A percentile compares a stretch with the other conserved stretches of the same genome.
Conservation (phyloP, 371 early-diverging fungal species). For the Fennellomyces sp. region DNA sequence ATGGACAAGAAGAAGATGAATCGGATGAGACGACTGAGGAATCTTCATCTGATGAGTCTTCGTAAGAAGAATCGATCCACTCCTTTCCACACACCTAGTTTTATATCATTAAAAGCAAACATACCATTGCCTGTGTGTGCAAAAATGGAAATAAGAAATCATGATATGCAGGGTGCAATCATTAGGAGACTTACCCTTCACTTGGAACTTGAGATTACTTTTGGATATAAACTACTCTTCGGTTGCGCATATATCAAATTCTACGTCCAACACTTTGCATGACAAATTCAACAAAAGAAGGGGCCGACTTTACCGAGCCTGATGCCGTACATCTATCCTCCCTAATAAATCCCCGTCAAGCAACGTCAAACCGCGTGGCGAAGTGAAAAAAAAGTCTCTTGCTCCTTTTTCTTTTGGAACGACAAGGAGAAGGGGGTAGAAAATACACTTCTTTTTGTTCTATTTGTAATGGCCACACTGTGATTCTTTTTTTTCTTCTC, state of each 20-base stretch:
- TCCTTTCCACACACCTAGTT: background rate
- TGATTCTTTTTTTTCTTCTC: background rate
- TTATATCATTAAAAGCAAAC: too few relatives aligned
- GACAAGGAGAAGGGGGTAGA: background rate
- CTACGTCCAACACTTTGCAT: too few relatives aligned
- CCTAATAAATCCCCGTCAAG: background rate
- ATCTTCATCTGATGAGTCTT: slow-evolving; percentile 2
- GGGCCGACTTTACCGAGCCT: background rate
- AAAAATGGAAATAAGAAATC: too few relatives aligned
- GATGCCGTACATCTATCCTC: background rate
- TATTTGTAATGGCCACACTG: too few relatives aligned
- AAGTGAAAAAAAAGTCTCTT: background rate
- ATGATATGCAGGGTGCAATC: too few relatives aligned
- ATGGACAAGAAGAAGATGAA: background rate
- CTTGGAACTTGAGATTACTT: background rate
- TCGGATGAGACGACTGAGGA: background rate
- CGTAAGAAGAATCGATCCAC: background rate
- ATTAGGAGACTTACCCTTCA: too few relatives aligned
- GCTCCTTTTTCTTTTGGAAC: slow-evolving; percentile 4
- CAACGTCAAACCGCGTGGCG: background rate
- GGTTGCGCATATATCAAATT: too few relatives aligned
- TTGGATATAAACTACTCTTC: background rate
- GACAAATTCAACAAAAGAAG: too few relatives aligned
- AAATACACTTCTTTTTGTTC: background rate
- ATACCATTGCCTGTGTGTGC: too few relatives aligned